Conservation (phyloP, 192 early-diverging fungal genomes). For the Backusella psychrophila region DNA sequence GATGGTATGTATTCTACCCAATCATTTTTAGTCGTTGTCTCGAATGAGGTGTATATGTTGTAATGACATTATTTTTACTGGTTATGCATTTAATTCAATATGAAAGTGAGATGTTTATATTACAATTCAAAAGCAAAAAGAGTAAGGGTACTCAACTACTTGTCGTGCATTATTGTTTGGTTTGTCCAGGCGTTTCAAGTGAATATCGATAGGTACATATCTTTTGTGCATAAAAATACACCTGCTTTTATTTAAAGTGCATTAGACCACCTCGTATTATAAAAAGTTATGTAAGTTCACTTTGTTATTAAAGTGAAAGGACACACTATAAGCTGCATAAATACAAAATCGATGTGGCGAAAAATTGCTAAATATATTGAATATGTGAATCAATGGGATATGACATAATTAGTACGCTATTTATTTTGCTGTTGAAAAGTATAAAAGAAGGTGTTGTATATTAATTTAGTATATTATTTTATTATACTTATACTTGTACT, state of each 20-base stretch:
- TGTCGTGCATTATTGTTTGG: not conserved
- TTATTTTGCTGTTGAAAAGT: not conserved
- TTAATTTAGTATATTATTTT: too few species aligned
- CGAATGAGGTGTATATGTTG: not conserved
- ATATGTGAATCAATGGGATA: not conserved
- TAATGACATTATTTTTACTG: not conserved
- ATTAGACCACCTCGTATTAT: not conserved
- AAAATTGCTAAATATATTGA: not conserved
- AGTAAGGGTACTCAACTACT: not conserved
- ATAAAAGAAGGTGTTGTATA: not conserved
- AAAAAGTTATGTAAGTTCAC: not conserved
- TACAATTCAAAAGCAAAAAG: not conserved
- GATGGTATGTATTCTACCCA: not conserved
- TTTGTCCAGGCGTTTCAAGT: not conserved
- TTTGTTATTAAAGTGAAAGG: not conserved
- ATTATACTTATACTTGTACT: too few species aligned
- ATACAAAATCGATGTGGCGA: not conserved
- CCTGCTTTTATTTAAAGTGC: not conserved
- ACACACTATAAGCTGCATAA: not conserved
- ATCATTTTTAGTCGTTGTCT: not conserved
- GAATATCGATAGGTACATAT: not conserved
- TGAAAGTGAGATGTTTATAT: not conserved
- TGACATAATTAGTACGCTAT: not conserved
- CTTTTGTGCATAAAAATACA: too few species aligned
- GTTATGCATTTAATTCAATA: not conserved